Base-by-base conservation (phyloP, 2,329 filamentous ascomycete genomes). In the Xenosphaeropsis pyriputrescens region DNA sequence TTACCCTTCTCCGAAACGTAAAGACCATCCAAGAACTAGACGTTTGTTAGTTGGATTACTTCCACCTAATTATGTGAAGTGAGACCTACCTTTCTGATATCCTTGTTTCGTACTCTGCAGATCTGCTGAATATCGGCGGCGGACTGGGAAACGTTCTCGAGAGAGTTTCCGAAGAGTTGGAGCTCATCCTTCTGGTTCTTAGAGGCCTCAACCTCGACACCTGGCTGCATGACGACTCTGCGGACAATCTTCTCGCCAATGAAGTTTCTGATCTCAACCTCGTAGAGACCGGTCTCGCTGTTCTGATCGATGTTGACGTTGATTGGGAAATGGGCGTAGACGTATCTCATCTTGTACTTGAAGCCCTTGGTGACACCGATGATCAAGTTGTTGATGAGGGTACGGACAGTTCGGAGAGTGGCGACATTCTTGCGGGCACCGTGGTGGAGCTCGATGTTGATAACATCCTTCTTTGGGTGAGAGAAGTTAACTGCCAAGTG, bases 271-370 rank as follows among this genome's bases (percentile, higher is more conserved):
- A 98, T 96, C 80, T 98, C 91, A 61, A 98, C 84, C 68, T 93
- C 83, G 62, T 60, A 82, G 56, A 79, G 68, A 54, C 79, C 88
- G 48, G 85, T 91, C 72, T 96, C 91, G 60, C 66, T 64, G 77
- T 89, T 89, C 82, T 95, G 88, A 58, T 94, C 86, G 54, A 98
- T 68, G 76, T 95, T 96, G 72, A 98, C 89, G 78, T 98, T 98
- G 85, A 98, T 98, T 69, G 91, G 91, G 64, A 98, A 98, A 81
- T 98, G 91, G 64, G 91, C 91, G 67, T 98, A 98, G 68, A 98
- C 91, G 74, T 98, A 98, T 61, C 93, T 85, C 89, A 98, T 96
- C 85, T 98, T 98, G 83, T 98, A 98, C 75, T 93, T 93, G 85
- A 82, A 98, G 55, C 91, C 91, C 75, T 89, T 93, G 65, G 91